phyloP scores from a whole-genome alignment of 176 grass and related monocot species.

The Ensete glaucum region DNA sequence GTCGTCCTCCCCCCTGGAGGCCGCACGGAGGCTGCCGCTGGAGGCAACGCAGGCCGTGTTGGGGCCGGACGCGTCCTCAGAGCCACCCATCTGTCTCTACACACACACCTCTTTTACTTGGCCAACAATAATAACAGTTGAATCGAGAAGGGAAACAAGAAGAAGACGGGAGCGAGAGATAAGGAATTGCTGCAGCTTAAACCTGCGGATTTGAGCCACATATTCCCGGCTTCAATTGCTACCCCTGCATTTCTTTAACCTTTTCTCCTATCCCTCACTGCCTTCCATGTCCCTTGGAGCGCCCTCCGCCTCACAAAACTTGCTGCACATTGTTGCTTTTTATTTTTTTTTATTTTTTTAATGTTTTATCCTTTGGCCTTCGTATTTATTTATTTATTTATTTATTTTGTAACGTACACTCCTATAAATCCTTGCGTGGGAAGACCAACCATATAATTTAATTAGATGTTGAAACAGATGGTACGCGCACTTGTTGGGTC shows the following conservation, averaged over 20 bases:
- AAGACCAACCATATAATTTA: not conserved
- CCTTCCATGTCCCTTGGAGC: not conserved
- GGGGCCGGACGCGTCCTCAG: not conserved
- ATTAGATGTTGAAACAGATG: too few species aligned
- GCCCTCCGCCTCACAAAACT: not conserved
- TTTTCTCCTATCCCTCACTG: not conserved
- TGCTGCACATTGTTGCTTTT: too few species aligned
- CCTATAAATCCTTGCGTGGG: too few species aligned
- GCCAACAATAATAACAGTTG: not conserved
- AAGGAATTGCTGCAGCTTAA: not conserved
- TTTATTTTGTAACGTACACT: too few species aligned
- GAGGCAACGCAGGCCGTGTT: conserved; percentile 8
- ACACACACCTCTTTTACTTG: not conserved
- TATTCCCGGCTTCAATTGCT: conserved; percentile 6
- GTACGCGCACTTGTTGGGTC: too few species aligned
- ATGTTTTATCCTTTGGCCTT: too few species aligned
- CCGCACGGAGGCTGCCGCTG: not conserved
- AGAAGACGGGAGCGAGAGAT: not conserved
- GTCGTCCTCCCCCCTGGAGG: not conserved
- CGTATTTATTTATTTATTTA: too few species aligned
- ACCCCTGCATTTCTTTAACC: not conserved
- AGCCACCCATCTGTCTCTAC: conserved; percentile 10
- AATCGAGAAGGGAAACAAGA: not conserved
- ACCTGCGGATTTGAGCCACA: conserved; percentile 5
- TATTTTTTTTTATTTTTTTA: too few species aligned